Evolutionary conservation across 257 asterid species (phyloP).

Genomic region (Apocynum venetum): DNA sequence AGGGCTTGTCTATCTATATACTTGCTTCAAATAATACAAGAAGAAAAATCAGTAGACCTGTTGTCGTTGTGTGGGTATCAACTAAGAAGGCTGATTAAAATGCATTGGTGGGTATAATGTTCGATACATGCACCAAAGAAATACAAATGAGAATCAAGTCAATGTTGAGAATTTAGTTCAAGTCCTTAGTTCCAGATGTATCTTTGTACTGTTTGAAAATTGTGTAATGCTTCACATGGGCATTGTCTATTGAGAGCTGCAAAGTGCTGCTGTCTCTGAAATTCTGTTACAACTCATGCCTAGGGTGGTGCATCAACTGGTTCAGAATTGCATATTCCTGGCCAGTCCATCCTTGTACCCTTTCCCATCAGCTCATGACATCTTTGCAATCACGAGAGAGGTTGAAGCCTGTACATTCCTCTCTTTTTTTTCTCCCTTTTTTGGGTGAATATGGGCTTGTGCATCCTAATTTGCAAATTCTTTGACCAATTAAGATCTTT

Average conservation of each 20-base stretch:
- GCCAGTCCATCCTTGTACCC: not conserved
- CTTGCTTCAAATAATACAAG: not conserved
- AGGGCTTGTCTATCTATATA: not conserved
- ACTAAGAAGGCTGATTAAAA: not conserved
- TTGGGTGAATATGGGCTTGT: not conserved
- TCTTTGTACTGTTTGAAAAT: not conserved
- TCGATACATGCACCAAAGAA: not conserved
- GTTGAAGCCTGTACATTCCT: not conserved
- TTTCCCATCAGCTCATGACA: not conserved
- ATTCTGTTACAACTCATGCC: not conserved
- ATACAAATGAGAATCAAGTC: not conserved
- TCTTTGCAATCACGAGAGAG: not conserved
- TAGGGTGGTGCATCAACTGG: not conserved
- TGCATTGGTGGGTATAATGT: not conserved
- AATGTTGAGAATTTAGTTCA: not conserved
- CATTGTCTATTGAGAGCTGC: not conserved
- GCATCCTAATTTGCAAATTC: not conserved
- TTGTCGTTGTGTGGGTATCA: not conserved
- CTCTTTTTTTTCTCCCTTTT: too few relatives aligned
- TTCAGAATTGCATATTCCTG: too few relatives aligned
- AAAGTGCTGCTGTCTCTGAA: not conserved
- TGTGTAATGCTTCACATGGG: not conserved
- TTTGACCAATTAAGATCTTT: not conserved
- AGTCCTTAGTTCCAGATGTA: not conserved
- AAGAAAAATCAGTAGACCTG: not conserved